Evolutionary conservation across 2,329 filamentous ascomycete genomes (phyloP).

Genomic region (Aspergillus brunneoviolaceus): DNA sequence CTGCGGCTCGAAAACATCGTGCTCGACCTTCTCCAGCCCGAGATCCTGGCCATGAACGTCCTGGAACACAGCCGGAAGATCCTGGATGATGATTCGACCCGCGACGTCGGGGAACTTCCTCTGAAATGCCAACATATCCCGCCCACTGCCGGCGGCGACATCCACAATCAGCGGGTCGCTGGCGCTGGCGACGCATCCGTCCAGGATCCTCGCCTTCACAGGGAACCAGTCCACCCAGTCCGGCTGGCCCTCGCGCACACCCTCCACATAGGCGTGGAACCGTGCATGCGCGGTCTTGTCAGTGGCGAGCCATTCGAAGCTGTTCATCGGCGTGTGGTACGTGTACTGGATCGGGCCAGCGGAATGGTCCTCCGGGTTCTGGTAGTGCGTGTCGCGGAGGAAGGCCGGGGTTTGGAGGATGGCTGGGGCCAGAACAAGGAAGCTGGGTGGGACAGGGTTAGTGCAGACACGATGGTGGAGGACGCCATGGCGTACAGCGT

Average conservation of each 20-base stretch:
- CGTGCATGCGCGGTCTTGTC: neutral
- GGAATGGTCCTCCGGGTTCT: conserved; percentile 6
- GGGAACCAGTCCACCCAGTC: conserved; percentile 17
- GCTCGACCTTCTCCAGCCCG: neutral
- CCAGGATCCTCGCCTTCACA: conserved; percentile 6
- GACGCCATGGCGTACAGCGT: conserved; percentile 17
- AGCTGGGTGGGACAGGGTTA: conserved; percentile 8
- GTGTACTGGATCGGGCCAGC: conserved; percentile 20
- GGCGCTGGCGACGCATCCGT: neutral
- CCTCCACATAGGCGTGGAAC: conserved; percentile 15
- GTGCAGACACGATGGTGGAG: too few relatives aligned
- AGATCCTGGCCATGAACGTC: neutral
- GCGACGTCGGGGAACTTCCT: conserved; percentile 3
- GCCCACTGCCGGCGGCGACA: conserved; percentile 11
- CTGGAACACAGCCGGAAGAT: conserved; percentile 9
- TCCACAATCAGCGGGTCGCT: conserved; percentile 10
- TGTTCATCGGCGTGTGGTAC: neutral
- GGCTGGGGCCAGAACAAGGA: conserved; percentile 21
- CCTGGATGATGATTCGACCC: conserved; percentile 10
- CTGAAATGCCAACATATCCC: conserved; percentile 33
- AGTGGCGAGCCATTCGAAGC: conserved; percentile 12
- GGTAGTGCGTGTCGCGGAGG: conserved; percentile 15
- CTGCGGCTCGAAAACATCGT: conserved; percentile 12
- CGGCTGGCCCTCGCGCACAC: conserved; percentile 7
- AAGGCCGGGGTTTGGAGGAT: conserved; percentile 23